Conservation (phyloP, 805 yeast genomes). For the Lipomyces yamadae region DNA sequence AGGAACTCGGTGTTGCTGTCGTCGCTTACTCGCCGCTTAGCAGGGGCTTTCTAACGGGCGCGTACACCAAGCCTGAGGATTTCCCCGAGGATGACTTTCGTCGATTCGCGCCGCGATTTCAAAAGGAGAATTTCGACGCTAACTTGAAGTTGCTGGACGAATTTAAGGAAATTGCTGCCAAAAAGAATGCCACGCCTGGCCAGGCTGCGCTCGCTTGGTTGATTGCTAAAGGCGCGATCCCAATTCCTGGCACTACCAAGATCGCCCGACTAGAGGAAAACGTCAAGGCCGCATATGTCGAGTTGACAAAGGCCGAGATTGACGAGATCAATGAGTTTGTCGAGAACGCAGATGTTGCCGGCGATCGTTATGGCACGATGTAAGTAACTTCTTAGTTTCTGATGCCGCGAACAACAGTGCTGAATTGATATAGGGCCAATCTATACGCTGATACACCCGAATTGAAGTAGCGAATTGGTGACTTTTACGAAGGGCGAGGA, state of each 20-base stretch:
- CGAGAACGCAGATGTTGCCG: constrained; percentile 14
- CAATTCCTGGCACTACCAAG: constrained; percentile 80
- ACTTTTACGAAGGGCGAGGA: too few relatives aligned
- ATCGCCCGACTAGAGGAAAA: constrained; percentile 66
- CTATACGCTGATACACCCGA: constrained; percentile 18
- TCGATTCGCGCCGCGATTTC: constrained; percentile 60
- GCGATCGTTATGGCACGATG: constrained; percentile 16
- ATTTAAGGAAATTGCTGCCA: constrained; percentile 56
- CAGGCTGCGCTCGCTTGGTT: constrained; percentile 77
- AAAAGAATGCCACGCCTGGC: constrained; percentile 56
- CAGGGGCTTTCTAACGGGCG: constrained; percentile 76
- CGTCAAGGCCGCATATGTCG: constrained; percentile 41
- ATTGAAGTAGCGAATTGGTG: background rate
- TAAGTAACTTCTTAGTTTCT: background rate
- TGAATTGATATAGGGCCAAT: background rate
- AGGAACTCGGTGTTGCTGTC: constrained; percentile 64
- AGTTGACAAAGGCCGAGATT: constrained; percentile 18
- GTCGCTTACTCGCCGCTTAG: constrained; percentile 85
- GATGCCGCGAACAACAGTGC: background rate
- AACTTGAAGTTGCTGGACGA: constrained; percentile 57
- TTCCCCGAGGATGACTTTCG: constrained; percentile 62
- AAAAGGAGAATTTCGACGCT: constrained; percentile 57
- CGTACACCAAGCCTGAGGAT: constrained; percentile 52
- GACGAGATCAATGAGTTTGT: background rate
- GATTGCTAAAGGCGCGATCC: constrained; percentile 58